phyloP scores from a whole-genome alignment of 352 stramenopile genomes.

The Phytophthora sojae region DNA sequence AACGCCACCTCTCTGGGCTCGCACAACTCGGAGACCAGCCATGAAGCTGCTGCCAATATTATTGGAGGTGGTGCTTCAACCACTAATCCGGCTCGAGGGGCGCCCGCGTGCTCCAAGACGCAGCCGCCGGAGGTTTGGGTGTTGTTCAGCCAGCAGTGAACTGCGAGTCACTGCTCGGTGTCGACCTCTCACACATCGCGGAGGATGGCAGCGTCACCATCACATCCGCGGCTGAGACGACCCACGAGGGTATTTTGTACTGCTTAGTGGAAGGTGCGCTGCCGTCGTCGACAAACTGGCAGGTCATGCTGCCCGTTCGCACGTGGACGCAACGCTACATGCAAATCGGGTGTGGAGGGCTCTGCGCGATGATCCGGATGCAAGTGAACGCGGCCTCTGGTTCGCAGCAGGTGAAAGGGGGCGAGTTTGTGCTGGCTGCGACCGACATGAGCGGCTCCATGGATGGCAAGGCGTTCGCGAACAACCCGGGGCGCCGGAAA shows the following conservation, averaged over 20 bases:
- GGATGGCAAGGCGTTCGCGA: slow-evolving; percentile 39
- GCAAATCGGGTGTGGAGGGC: slow-evolving; percentile 46
- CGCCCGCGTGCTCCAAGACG: slow-evolving; percentile 14
- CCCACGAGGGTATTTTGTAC: slow-evolving; percentile 28
- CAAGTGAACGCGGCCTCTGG: slow-evolving; percentile 32
- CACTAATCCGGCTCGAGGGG: not conserved
- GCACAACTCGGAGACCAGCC: not conserved
- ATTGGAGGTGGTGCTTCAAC: not conserved
- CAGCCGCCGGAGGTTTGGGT: slow-evolving; percentile 2
- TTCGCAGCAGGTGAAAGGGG: slow-evolving; percentile 25
- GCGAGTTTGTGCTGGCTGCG: slow-evolving; percentile 39
- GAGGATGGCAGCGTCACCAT: slow-evolving; percentile 24
- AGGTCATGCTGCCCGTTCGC: slow-evolving; percentile 40
- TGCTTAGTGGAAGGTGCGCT: slow-evolving; percentile 39
- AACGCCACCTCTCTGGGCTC: not conserved
- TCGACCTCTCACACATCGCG: slow-evolving; percentile 36
- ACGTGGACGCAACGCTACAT: slow-evolving; percentile 55
- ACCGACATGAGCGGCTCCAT: slow-evolving; percentile 46
- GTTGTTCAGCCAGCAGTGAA: slow-evolving; percentile 28
- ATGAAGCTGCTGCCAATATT: not conserved
- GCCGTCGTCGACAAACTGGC: slow-evolving; percentile 29
- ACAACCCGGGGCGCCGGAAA: slow-evolving; percentile 28
- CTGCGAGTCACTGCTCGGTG: slow-evolving; percentile 28
- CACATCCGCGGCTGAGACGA: slow-evolving; percentile 29
- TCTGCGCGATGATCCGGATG: slow-evolving; percentile 46